These are phyloP conservation scores for Lactifluus pinguis DNA, from an alignment of 768 basidiomycete species.

Conservation along the genomic window DNA sequence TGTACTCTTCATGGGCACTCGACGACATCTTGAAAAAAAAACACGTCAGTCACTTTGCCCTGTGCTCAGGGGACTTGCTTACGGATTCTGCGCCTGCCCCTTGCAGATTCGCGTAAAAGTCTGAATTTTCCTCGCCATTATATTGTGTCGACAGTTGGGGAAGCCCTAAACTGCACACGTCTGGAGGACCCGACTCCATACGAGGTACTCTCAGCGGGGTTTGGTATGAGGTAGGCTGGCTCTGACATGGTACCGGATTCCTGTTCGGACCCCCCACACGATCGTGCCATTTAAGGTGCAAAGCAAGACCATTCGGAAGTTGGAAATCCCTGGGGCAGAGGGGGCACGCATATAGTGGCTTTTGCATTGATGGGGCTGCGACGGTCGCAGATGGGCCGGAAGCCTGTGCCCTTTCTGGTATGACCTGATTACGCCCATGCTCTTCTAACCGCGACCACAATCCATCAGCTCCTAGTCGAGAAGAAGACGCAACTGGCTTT, in stretches of 20 bases:
- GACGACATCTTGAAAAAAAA: neutral
- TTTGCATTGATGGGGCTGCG: neutral
- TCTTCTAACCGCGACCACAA: neutral
- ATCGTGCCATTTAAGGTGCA: constrained; percentile 20
- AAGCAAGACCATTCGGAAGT: constrained; percentile 18
- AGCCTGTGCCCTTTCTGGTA: neutral
- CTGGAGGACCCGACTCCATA: neutral
- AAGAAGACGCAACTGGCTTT: neutral
- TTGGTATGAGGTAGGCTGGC: neutral
- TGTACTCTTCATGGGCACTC: neutral
- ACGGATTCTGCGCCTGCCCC: neutral
- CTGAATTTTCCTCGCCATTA: neutral
- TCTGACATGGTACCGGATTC: neutral
- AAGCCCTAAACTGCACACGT: neutral
- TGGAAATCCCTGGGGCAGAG: constrained; percentile 15
- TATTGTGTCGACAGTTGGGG: neutral
- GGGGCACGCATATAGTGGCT: constrained; percentile 11
- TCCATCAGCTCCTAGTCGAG: neutral
- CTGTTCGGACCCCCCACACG: neutral
- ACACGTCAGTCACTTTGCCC: neutral
- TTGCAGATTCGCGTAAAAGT: neutral
- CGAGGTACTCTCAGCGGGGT: neutral
- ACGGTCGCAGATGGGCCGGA: neutral
- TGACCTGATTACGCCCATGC: neutral
- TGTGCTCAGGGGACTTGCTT: neutral